A percentile compares a stretch with the other conserved stretches of the same genome.
These are phyloP conservation scores for Ogataea henricii DNA, from an alignment of 805 yeast genomes.

Conservation along the genomic window DNA sequence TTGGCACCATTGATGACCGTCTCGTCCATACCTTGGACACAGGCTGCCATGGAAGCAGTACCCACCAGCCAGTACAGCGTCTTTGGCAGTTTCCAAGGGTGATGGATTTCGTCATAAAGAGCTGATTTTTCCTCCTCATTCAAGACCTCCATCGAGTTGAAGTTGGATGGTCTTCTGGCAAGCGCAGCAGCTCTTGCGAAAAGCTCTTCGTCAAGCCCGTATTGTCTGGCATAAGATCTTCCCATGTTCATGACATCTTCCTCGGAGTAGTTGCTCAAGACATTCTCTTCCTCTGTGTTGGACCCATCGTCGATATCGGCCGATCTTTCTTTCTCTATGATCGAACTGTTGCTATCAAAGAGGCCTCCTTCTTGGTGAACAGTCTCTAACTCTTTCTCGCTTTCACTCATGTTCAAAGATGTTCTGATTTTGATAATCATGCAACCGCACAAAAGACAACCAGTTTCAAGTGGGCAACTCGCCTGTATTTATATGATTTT, in stretches of 20 bases:
- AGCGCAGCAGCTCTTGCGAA: constrained; percentile 68
- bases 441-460: background rate
- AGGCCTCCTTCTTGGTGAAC: constrained; percentile 17
- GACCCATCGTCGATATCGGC: constrained; percentile 8
- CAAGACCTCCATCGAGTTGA: constrained; percentile 56
- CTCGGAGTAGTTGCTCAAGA: constrained; percentile 57
- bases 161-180: constrained; percentile 59
- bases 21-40: constrained; percentile 81
- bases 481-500: background rate
- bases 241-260: constrained; percentile 72
- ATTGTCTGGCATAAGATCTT: constrained; percentile 58
- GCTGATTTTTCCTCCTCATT: constrained; percentile 56
- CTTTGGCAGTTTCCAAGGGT: constrained; percentile 47
- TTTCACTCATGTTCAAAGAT: constrained; percentile 9
- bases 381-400: constrained; percentile 1
- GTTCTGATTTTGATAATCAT: too few species aligned
- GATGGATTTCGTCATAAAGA: constrained; percentile 47
- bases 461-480: background rate
- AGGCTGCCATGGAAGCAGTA: constrained; percentile 73
- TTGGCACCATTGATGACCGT: constrained; percentile 74
- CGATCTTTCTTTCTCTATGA: constrained; percentile 9
- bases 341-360: constrained; percentile 14
- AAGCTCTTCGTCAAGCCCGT: constrained; percentile 57
- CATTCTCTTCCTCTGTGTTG: constrained; percentile 39
- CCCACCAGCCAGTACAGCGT: constrained; percentile 58